A percentile compares a stretch with the other conserved stretches of the same genome.
Evolutionary conservation across 1,284 basidiomycete species (phyloP).

Genomic region (Anthracocystis walkeri): DNA sequence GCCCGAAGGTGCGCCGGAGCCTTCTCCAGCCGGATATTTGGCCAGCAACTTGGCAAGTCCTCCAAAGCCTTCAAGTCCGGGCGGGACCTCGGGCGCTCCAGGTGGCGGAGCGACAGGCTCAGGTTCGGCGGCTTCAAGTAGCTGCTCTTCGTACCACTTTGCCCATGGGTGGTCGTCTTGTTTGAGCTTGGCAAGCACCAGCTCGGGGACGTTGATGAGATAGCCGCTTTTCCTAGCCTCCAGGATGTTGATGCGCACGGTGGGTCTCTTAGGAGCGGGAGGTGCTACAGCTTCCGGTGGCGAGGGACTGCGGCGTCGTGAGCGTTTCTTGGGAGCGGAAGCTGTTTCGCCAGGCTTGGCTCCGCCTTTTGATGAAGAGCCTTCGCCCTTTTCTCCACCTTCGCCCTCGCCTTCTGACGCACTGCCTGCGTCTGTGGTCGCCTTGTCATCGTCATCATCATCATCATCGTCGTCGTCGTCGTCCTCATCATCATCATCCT

Average conservation of each 20-base stretch:
- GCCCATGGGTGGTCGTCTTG: slow-evolving; percentile 56
- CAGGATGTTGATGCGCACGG: slow-evolving; percentile 39
- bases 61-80: slow-evolving; percentile 54
- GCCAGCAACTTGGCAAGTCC: slow-evolving; percentile 57
- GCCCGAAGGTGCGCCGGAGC: slow-evolving; percentile 14
- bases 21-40: slow-evolving; percentile 42
- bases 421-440: slow-evolving; percentile 47
- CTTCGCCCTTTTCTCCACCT: slow-evolving; percentile 44
- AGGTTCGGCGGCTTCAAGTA: slow-evolving; percentile 28
- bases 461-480: slow-evolving; percentile 44
- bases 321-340: slow-evolving; percentile 28
- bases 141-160: slow-evolving; percentile 58
- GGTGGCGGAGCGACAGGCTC: slow-evolving; percentile 26
- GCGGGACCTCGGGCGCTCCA: slow-evolving; percentile 19
- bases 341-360: slow-evolving; percentile 40
- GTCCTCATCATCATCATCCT: slow-evolving; percentile 20
- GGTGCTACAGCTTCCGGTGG: slow-evolving; percentile 30
- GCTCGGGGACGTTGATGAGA: slow-evolving; percentile 60
- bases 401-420: slow-evolving; percentile 47
- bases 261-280: slow-evolving; percentile 38
- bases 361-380: slow-evolving; percentile 34
- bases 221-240: slow-evolving; percentile 53
- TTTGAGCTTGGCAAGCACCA: slow-evolving; percentile 56
- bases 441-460: slow-evolving; percentile 46
- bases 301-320: slow-evolving; percentile 37